A percentile compares a stretch with the other conserved stretches of the same genome.
These are phyloP conservation scores for Aspergillus ellipticus DNA, from an alignment of 495 filamentous ascomycete species.

Conservation along the genomic window DNA sequence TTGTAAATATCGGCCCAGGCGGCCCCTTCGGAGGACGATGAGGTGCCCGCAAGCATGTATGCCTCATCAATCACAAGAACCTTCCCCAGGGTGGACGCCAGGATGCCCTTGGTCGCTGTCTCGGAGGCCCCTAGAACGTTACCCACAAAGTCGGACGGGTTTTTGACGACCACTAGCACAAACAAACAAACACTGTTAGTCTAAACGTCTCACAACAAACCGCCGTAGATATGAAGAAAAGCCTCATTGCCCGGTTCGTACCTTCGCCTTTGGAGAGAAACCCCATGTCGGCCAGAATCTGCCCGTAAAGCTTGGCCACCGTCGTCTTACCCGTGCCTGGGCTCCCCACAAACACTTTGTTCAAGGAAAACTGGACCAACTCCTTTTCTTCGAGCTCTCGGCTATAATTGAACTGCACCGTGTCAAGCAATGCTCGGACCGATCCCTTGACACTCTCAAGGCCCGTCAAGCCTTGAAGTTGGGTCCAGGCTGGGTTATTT, in stretches of 20 bases:
- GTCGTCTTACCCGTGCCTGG: conserved; percentile 78
- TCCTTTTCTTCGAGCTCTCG: conserved; percentile 58
- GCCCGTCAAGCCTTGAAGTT: conserved; percentile 58
- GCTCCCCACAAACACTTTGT: conserved; percentile 66
- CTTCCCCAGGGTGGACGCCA: conserved; percentile 63
- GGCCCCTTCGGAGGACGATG: conserved; percentile 17
- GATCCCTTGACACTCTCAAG: conserved; percentile 60
- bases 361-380: conserved; percentile 56
- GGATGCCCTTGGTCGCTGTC: conserved; percentile 66
- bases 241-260: too few relatives aligned
- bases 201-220: too few relatives aligned
- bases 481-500: conserved; percentile 52
- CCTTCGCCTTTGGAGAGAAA: conserved; percentile 60
- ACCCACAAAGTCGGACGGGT: conserved; percentile 71
- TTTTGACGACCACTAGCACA: conserved; percentile 58
- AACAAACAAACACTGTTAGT: neutral
- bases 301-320: conserved; percentile 69
- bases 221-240: too few relatives aligned
- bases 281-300: conserved; percentile 59
- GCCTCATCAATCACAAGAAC: conserved; percentile 77
- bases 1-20: conserved; percentile 58
- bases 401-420: conserved; percentile 57
- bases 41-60: conserved; percentile 49
- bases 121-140: conserved; percentile 62
- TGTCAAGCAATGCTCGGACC: conserved; percentile 52